Base-by-base conservation (phyloP, 1,284 basidiomycete species). In the Sanghuangporus sanghuang region DNA sequence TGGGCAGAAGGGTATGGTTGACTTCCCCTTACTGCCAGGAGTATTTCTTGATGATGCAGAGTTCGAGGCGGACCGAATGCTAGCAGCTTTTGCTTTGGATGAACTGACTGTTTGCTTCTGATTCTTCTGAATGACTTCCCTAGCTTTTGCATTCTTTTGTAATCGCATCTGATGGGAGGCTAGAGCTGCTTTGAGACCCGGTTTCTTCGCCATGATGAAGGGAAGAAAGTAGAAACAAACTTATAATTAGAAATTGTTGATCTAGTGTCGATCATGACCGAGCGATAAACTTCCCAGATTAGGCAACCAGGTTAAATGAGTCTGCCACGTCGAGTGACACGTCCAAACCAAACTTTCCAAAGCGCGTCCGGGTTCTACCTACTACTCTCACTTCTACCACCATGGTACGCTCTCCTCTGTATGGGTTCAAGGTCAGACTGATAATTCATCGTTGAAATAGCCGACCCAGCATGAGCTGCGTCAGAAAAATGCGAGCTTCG, bases 401-500 rank as follows among this genome's bases (percentile, higher is more conserved):
- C 66, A 77, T 78, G 76, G 76, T 77, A 16, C 39, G 73, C 69
- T 27, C 12, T 38, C 11, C 50, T 16, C 18, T 38, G 36, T 27
- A 46, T 6, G 6, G 16, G 2, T 48, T 11, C 32, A 32, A 8
- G 11, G 21, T 8, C 16, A 55, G 9, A 16, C 1, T 46, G 6
- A 55, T 16, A 16, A 46, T 38, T 23, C 54, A 6, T 36, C 21
- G 46, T 12, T 6, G 27, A 23, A 62, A 1, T 65, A 79, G 77
- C 76, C 78, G 55, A 78, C 88, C 62, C 83, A 87, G 78, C 91
- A 90, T 74, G 90, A 93, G 73, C 81, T 92, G 77, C 85, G 88
- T 68, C 84, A 86, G 71, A 84, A 85, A 74, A 93, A 92, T 73
- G 81, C 81, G 62, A 87, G 90, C 74, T 93, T 92, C 74, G 87